Conservation (phyloP, 805 yeast species). For the Starmerella floricola region DNA sequence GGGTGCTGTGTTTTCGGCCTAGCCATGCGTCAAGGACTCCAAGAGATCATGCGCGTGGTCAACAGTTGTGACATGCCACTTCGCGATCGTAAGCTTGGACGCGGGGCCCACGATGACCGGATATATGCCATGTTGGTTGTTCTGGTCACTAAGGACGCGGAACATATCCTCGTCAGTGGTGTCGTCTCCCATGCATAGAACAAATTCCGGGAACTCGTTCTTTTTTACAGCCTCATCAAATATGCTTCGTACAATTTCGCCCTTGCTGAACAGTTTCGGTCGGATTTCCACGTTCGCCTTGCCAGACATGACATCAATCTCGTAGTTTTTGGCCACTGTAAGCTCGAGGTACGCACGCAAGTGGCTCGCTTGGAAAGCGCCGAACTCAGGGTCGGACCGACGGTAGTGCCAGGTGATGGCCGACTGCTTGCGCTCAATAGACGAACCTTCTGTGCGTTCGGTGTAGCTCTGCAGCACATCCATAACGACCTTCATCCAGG, state of each 20-base stretch:
- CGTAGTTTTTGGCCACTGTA: conserved; percentile 52
- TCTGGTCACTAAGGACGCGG: conserved; percentile 54
- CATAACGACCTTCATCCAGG: conserved; percentile 81
- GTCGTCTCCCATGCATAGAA: conserved; percentile 89
- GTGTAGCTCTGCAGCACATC: conserved; percentile 64
- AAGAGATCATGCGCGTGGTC: conserved; percentile 18
- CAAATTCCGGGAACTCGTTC: conserved; percentile 59
- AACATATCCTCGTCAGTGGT: conserved; percentile 98
- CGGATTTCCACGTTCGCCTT: conserved; percentile 97
- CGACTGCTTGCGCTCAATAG: conserved; percentile 76
- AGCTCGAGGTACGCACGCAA: conserved; percentile 51
- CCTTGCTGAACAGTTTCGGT: conserved; percentile 88
- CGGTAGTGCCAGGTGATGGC: conserved; percentile 98
- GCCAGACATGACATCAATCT: conserved; percentile 92
- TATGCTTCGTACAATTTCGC: conserved; percentile 80
- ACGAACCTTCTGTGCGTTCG: conserved; percentile 81
- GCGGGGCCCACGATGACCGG: conserved; percentile 27
- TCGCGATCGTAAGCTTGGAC: conserved; percentile 32
- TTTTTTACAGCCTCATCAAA: conserved; percentile 35
- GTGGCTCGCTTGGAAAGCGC: conserved; percentile 70
- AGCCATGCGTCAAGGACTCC: conserved; percentile 5
- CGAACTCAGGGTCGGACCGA: conserved; percentile 85
- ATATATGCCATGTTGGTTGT: conserved; percentile 29
- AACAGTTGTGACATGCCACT: conserved; percentile 21
- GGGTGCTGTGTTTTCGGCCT: not conserved